Conservation (phyloP, 768 basidiomycete genomes). For the Guyanaporus albipodus region DNA sequence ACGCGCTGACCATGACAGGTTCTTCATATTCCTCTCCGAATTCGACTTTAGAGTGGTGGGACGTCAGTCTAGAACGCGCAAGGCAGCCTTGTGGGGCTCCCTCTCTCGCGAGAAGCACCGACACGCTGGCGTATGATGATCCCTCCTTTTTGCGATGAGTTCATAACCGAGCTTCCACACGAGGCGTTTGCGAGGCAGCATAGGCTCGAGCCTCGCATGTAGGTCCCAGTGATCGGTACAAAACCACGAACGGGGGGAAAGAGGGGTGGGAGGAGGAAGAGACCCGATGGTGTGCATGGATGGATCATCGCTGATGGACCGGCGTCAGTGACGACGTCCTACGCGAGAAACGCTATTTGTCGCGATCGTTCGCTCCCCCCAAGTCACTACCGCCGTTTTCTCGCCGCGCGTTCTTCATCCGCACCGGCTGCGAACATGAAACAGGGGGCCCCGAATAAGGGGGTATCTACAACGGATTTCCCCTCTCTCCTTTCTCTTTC, state of each 20-base stretch:
- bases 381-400: background rate
- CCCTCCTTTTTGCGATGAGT: too few species aligned
- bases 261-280: background rate
- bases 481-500: too few species aligned
- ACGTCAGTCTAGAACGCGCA: constrained; percentile 3
- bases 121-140: background rate
- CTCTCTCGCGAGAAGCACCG: background rate
- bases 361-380: background rate
- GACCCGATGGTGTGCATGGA: too few species aligned
- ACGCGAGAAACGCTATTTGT: too few species aligned
- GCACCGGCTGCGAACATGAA: constrained; percentile 15
- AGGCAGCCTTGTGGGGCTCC: background rate
- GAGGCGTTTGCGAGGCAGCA: constrained; percentile 23
- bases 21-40: too few species aligned
- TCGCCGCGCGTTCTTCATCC: constrained; percentile 7
- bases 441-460: constrained; percentile 14
- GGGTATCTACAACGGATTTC: background rate
- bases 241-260: background rate
- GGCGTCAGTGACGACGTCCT: too few species aligned
- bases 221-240: background rate
- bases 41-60: too few species aligned
- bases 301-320: too few species aligned
- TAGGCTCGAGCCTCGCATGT: background rate
- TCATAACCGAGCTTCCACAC: constrained; percentile 7
- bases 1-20: background rate